Percentiles rank a stretch among this genome's conserved stretches.
These are phyloP conservation scores for Cyberlindnera lachancei DNA, from an alignment of 805 yeast species.

Conservation along the genomic window DNA sequence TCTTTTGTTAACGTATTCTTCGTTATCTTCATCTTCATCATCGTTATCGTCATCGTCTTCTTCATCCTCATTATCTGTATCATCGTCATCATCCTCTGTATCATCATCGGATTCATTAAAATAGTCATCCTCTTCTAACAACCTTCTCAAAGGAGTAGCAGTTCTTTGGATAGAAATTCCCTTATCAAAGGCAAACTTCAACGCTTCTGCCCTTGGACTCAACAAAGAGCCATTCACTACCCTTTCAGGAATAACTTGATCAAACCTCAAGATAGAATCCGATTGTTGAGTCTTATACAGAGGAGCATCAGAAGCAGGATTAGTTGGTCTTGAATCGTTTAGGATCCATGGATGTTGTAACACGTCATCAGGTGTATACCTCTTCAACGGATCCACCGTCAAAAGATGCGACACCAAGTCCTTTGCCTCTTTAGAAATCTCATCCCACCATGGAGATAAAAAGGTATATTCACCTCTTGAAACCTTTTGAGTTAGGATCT, in stretches of 20 bases:
- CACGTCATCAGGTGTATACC: constrained; percentile 77
- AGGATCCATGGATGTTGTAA: constrained; percentile 73
- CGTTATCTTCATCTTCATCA: constrained; percentile 4
- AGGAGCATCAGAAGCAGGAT: constrained; percentile 44
- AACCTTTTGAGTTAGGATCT: constrained; percentile 65
- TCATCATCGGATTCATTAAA: constrained; percentile 22
- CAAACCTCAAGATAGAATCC: constrained; percentile 18
- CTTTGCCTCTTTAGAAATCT: constrained; percentile 77
- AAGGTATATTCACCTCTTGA: constrained; percentile 66
- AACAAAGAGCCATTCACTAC: constrained; percentile 25
- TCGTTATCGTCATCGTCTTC: constrained; percentile 6
- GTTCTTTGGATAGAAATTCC: constrained; percentile 77
- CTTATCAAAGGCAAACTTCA: constrained; percentile 80
- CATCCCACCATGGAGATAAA: constrained; percentile 85
- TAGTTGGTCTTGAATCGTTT: constrained; percentile 31
- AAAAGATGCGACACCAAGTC: constrained; percentile 78
- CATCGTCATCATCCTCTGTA: constrained; percentile 5
- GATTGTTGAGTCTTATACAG: constrained; percentile 17
- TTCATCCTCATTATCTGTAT: constrained; percentile 4
- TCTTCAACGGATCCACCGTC: constrained; percentile 67
- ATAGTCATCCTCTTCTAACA: constrained; percentile 21
- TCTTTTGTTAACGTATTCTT: constrained; percentile 5
- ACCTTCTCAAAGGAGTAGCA: constrained; percentile 19
- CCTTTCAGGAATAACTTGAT: constrained; percentile 22
- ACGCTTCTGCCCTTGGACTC: constrained; percentile 71